Conservation (phyloP, 1,284 basidiomycete species). For the Pascua sp. region DNA sequence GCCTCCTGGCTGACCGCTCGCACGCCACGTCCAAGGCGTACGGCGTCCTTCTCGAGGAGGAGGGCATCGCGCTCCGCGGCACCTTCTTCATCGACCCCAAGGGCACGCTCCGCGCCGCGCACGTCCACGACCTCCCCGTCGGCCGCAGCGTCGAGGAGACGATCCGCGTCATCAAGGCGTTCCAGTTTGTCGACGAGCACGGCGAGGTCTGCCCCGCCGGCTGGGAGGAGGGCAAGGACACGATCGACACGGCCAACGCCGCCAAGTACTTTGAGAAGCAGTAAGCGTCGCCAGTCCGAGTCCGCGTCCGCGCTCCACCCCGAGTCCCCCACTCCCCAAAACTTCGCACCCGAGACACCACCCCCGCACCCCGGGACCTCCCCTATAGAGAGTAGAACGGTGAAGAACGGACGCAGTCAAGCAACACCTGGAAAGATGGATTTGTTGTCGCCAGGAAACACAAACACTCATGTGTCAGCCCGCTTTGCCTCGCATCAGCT, state of each 20-base stretch:
- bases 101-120: slow-evolving; percentile 61
- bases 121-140: slow-evolving; percentile 80
- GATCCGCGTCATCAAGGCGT: slow-evolving; percentile 79
- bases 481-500: no score
- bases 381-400: slow-evolving; percentile 11
- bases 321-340: background rate
- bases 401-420: no score
- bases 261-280: slow-evolving; percentile 66
- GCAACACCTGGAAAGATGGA: no score
- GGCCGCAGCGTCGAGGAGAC: slow-evolving; percentile 89
- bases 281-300: slow-evolving; percentile 28
- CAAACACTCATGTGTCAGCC: no score
- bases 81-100: slow-evolving; percentile 87
- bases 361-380: background rate
- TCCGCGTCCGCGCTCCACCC: background rate
- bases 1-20: slow-evolving; percentile 55
- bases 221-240: slow-evolving; percentile 57
- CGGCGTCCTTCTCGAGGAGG: slow-evolving; percentile 77
- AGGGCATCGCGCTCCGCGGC: slow-evolving; percentile 78
- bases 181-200: slow-evolving; percentile 72
- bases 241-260: slow-evolving; percentile 53
- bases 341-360: no score
- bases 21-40: slow-evolving; percentile 60
- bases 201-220: slow-evolving; percentile 88
- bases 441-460: no score